phyloP scores from a whole-genome alignment of 768 basidiomycete species.

The Macrocybe gigantea region DNA sequence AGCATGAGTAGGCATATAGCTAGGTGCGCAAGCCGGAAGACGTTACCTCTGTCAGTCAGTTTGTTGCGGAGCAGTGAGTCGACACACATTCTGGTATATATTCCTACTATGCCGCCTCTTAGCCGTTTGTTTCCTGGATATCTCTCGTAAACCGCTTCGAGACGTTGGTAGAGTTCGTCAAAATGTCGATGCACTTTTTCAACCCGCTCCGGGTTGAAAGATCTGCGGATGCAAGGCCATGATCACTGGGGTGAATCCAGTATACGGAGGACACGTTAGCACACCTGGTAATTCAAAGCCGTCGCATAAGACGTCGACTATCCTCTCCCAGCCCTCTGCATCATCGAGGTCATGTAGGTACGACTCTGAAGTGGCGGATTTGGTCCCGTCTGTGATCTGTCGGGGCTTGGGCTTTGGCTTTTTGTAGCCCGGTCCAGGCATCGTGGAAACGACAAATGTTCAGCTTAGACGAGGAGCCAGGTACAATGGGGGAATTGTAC shows the following conservation, averaged over 20 bases:
- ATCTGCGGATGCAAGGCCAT: slow-evolving; percentile 28
- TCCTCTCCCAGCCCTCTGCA: slow-evolving; percentile 41
- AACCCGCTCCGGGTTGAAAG: slow-evolving; percentile 50
- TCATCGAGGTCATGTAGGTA: slow-evolving; percentile 40
- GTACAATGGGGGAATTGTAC: no score
- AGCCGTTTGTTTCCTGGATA: slow-evolving; percentile 40
- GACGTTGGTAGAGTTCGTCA: slow-evolving; percentile 39
- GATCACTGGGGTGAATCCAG: neutral
- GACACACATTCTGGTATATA: slow-evolving; percentile 58
- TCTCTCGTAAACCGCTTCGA: slow-evolving; percentile 43
- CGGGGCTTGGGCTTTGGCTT: slow-evolving; percentile 10
- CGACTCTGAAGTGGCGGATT: slow-evolving; percentile 12
- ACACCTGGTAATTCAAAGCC: slow-evolving; percentile 51
- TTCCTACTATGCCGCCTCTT: slow-evolving; percentile 50
- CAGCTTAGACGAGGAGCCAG: no score
- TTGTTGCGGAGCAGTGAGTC: slow-evolving; percentile 57
- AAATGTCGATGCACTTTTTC: slow-evolving; percentile 58
- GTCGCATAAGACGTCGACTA: slow-evolving; percentile 42
- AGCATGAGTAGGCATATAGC: neutral
- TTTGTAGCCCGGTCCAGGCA: slow-evolving; percentile 23
- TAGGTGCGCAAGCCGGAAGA: neutral
- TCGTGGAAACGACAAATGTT: slow-evolving; percentile 1
- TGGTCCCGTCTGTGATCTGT: neutral
- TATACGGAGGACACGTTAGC: slow-evolving; percentile 4
- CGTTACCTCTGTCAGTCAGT: slow-evolving; percentile 48